phyloP scores from a whole-genome alignment of 2,329 filamentous ascomycete genomes.

The Diplodia corticola region DNA sequence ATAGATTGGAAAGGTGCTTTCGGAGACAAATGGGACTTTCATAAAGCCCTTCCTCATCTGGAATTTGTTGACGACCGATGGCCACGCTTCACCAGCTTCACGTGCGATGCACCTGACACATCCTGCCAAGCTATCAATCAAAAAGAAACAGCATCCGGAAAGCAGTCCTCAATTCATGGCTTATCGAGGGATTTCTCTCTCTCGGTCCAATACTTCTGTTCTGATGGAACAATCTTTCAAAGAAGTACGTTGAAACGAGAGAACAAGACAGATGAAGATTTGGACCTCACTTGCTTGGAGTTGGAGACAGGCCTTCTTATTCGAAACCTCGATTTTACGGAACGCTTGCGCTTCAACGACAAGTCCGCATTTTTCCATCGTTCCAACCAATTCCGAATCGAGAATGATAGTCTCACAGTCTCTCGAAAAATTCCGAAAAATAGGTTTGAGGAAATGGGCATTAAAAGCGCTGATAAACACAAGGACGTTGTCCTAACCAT shows the following conservation, averaged over 20 bases:
- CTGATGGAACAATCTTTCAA: background rate
- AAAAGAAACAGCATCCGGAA: too few relatives aligned
- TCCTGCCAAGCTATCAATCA: too few relatives aligned
- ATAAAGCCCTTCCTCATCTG: background rate
- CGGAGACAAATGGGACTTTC: background rate
- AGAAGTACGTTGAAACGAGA: background rate
- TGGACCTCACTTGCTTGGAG: fast-evolving
- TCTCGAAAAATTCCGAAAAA: too few relatives aligned
- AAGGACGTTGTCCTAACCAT: too few relatives aligned
- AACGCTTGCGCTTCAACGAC: too few relatives aligned
- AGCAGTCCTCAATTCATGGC: too few relatives aligned
- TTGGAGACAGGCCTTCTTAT: background rate
- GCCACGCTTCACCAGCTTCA: background rate
- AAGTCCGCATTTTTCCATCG: too few relatives aligned
- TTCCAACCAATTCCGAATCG: too few relatives aligned
- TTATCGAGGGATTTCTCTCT: too few relatives aligned
- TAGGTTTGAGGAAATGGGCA: too few relatives aligned
- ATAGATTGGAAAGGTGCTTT: background rate
- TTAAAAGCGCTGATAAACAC: fast-evolving
- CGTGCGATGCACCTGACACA: too few relatives aligned
- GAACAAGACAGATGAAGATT: background rate
- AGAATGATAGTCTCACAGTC: too few relatives aligned
- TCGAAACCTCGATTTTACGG: background rate
- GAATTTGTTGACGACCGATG: constrained; percentile 13
- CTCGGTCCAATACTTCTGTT: background rate